Base-by-base conservation (phyloP, 331 rosid species). In the Acacia concinna region DNA sequence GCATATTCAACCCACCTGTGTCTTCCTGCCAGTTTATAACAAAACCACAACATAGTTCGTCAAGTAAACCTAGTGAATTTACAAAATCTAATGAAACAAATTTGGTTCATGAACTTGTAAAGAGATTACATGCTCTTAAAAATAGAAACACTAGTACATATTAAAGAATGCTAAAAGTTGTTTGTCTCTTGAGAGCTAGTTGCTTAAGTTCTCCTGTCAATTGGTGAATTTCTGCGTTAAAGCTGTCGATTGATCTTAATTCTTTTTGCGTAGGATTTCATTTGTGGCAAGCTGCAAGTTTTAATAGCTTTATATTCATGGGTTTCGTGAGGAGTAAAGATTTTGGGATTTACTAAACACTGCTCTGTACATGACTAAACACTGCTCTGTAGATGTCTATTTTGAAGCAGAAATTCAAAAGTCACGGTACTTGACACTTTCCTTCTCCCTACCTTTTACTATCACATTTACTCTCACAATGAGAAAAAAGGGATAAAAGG, bases 1-100 rank as follows among this genome's bases (percentile, higher is more conserved):
- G 96, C 99, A 86, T 95, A 95, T 87, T 95, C 99, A 76, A 95
- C 96, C 99, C 99, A 95, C 89, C 99, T 93, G 89, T 95, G 99
- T 67, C 99, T 91, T 82, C 99, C 99, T 95, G 88, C 79, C 76
- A 72, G 71, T 74, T 56, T 28, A 66, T 37, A 78, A 73, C 67
- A 31, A 60, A 84, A 64, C 32, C 80, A 21, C 5, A 37, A 69
- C 43, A 70, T 78, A 68, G 74, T 17, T 71, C 46, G 28, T 25
- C 74, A 54, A 30, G 67, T 49, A 71, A 15, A 43, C 63, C 44
- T 49, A 34, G 14, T 6, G 64, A 64, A 52, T 32, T 38, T 4
- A 41, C 37, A 25, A n/a, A 23, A 46, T 43, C 30, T 38, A 8
- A 12, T 56, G 52, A 78, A 46, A 12, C 38, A 78, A 68, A 34